A percentile compares a stretch with the other conserved stretches of the same genome.
Evolutionary conservation across 2,329 filamentous ascomycete species (phyloP).

Genomic region (Geosmithia putterillii): DNA sequence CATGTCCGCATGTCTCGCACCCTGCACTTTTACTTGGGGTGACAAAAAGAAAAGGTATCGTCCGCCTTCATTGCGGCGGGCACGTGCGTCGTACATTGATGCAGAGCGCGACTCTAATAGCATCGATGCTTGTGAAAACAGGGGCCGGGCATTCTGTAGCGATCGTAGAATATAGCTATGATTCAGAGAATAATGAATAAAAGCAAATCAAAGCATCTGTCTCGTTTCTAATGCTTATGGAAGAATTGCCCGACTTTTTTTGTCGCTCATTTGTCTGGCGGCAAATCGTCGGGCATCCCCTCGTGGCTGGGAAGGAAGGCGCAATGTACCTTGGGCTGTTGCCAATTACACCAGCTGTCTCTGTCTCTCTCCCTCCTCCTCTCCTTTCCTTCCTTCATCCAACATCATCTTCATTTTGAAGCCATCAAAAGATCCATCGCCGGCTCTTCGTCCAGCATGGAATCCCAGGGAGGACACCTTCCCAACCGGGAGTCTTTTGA

Average conservation of each 20-base stretch:
- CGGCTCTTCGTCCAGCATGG: slow-evolving; percentile 7
- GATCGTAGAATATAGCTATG: no score
- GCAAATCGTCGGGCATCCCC: slow-evolving; percentile 3
- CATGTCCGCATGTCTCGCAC: no score
- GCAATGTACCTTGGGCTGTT: not conserved
- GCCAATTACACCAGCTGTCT: not conserved
- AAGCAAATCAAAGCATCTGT: no score
- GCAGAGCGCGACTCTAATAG: no score
- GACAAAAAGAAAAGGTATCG: not conserved
- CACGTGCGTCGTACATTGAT: no score
- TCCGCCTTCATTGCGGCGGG: no score
- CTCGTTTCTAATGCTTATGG: no score
- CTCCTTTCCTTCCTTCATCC: not conserved
- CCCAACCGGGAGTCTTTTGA: not conserved
- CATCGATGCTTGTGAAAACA: no score
- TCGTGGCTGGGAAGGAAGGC: not conserved
- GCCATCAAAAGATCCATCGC: not conserved
- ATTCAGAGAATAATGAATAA: no score
- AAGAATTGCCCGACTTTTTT: no score
- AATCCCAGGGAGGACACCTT: slow-evolving; percentile 1
- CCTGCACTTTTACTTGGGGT: no score
- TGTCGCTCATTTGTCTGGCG: not conserved
- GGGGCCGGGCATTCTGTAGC: no score
- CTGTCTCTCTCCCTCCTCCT: not conserved
- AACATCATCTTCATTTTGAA: slow-evolving; percentile 1